Evolutionary conservation across 371 early-diverging fungal species (phyloP), one percentile per base, ranked within the genome.

Genomic region (Mucor lusitanicus): DNA sequence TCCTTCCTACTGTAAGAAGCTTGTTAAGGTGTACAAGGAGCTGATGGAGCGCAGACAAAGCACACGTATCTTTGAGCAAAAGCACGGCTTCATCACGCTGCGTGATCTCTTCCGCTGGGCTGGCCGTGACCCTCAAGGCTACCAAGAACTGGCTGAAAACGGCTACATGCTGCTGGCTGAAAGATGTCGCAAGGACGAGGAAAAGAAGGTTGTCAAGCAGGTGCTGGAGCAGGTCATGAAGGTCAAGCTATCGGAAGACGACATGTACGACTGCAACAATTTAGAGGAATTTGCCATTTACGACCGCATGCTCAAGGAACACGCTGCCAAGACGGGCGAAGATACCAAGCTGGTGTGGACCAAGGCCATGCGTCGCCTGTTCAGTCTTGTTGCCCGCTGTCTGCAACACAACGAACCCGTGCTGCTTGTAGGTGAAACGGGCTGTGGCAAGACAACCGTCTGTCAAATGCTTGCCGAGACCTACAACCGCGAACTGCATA

Each of bases 31-130:
- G 0, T 99, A 95, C 81, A 87, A 89, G 63, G 86, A 86, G 9
- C 83, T 99, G 56, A 92, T 95, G 76, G 90, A 89, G 40, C 87
- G 88, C 37, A 87, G 95, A 61, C 90, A 91, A 54, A 87, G 90
- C 54, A 90, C 94, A 0, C 87, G 95, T 32, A 87, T 99, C 48
- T 99, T 99, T 80, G 96, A 97, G 65, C 94, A 96, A 46, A 91
- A 92, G 42, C 90, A 96, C 69, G 94, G 94, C 19, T 94, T 96
- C 66, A 94, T 99, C 59, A 99, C 99, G 0, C 82, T 99, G 25
- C 92, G 99, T 72, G 99, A 99, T 79, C 83, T 99, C 65, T 99
- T 99, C 88, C 90, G 98, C 57, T 99, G 99, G 99, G 97, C 96
- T 25, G 89, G 91, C 27, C 94, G 99, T 71, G 88, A 88, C 30